Base-by-base conservation (phyloP, 139 green algal genomes). In the Coelastrella sp. region DNA sequence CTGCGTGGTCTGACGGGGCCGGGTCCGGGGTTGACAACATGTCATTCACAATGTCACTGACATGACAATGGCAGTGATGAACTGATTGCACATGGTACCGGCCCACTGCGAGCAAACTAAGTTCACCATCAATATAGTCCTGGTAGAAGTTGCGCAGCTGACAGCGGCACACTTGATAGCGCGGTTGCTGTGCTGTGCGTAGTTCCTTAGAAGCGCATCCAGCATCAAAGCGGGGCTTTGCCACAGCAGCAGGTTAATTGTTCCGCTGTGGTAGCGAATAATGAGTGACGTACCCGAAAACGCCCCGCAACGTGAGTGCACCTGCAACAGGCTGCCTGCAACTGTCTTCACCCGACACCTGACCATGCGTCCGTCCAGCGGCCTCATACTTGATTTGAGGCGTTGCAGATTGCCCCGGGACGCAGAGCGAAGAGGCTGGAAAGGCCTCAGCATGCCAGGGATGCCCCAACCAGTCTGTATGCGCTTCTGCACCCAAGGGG, bases 391-490 rank as follows among this genome's bases (percentile, higher is more conserved):
- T 20, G 4, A 4, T 20, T 14, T 7, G 32, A 11, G 13, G 64
- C 16, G 64, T 14, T 83, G 58, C 56, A 99, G 96, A 97, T 66
- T 99, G 97, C 88, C 96, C 96, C 4, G 97, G 97, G 56, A 97
- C 97, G 3, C 85, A 89, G 5, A 96, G 93, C 77, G 93, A 98
- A 23, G 32, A 94, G 19, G 98, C 98, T 8, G 98, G 98, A 66
- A 97, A 97, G 80, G 92, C 96, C 3, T 87, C 91, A 5, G 94
- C 97, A 3, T 99, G 98, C 91, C 93, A 81, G 13, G 98, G 98
- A 19, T 99, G 98, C 87, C 98, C 98, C 68, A 99, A 99, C 91
- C 98, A 99, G 92, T 88, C 93, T 19, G 92, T 94, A 7, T 99
- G 98, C 86, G 96, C 97, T 0, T 95, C 97, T 4, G 96, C 96